Evolutionary conservation across 495 filamentous ascomycete species (phyloP).

Genomic region (Daldinia vernicosa): DNA sequence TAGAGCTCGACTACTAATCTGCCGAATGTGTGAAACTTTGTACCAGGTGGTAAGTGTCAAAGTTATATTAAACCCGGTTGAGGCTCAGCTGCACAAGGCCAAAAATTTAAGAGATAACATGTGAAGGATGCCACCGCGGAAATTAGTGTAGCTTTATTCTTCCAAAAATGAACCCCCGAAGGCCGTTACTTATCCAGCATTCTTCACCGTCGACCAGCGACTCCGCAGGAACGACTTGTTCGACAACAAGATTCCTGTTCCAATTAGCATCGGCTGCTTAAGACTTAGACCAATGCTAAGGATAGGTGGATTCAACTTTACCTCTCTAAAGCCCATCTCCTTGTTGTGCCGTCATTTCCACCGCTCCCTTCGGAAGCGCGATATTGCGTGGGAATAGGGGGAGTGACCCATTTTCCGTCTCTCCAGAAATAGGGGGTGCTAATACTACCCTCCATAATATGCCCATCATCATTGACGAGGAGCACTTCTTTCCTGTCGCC

Average conservation of each 20-base stretch:
- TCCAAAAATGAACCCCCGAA: constrained; percentile 74
- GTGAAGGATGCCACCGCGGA: not conserved
- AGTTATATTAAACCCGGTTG: not conserved
- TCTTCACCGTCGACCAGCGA: constrained; percentile 75
- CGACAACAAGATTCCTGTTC: constrained; percentile 63
- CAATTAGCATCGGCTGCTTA: constrained; percentile 18
- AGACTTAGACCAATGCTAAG: not conserved
- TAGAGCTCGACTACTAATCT: not conserved
- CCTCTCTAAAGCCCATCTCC: constrained; percentile 78
- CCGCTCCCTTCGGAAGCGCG: constrained; percentile 60
- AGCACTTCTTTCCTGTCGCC: constrained; percentile 73
- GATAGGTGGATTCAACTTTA: constrained; percentile 21
- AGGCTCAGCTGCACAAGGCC: not conserved
- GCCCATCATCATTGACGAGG: constrained; percentile 68
- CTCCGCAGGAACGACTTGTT: constrained; percentile 62
- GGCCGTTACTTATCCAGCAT: constrained; percentile 86
- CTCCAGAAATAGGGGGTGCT: constrained; percentile 84
- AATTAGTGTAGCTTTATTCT: constrained; percentile 36
- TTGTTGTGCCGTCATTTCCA: constrained; percentile 82
- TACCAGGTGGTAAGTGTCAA: not conserved
- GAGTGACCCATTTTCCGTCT: constrained; percentile 72
- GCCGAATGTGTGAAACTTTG: not conserved
- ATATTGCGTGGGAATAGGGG: constrained; percentile 53
- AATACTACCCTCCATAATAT: constrained; percentile 87
- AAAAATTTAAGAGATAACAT: not conserved